Base-by-base conservation (phyloP, 192 early-diverging fungal species). In the Rhizoclosmatium globosum region DNA sequence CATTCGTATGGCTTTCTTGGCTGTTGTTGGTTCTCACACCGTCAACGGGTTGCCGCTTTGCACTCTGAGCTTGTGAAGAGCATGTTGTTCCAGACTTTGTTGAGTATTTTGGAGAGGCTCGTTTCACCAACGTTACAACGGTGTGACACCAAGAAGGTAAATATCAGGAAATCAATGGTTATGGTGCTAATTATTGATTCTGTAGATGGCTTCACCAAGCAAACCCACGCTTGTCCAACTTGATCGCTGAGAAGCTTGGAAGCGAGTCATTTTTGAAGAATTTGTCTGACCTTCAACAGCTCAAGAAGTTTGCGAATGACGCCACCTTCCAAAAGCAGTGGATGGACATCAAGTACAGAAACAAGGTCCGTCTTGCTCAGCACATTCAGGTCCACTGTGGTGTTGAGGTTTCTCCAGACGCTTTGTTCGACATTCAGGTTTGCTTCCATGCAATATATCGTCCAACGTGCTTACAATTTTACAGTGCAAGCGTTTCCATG, bases 71-170 rank as follows among this genome's bases (percentile, higher is more conserved):
- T 88, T 46, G 80, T 88, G 53, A 84, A 82, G 56, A 46, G 74
- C 2, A 68, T 91, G 82, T 91, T 98, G 74, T 98, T 99, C 85
- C 82, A 87, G 97, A 98, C 83, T 98, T 98, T 84, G 94, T 97
- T 58, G 87, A 89, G 43, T 92, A 91, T 83, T 97, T 91, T 86
- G 97, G 96, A 53, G 85, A 84, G 15, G 91, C 92, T 53, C 95
- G 94, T 83, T 98, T 99, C 75, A 90, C 92, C 82, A 99, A 99
- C 89, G 97, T 97, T 82, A 99, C 98, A 99, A 99, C 82, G 98
- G 98, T 68, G 93, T 99, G 62, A 97, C 98, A 7, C 98, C 98
- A 44, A 90, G 97, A 19, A 80, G 31, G 31, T 31, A 31, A 31
- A 31, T 31, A 31, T 31, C 31, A 89, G 72, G 90, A 3, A n/a